A percentile compares a stretch with the other conserved stretches of the same genome.
These are phyloP conservation scores for Chloris gayana DNA, from an alignment of 176 grass and related monocot genomes.

Conservation along the genomic window DNA sequence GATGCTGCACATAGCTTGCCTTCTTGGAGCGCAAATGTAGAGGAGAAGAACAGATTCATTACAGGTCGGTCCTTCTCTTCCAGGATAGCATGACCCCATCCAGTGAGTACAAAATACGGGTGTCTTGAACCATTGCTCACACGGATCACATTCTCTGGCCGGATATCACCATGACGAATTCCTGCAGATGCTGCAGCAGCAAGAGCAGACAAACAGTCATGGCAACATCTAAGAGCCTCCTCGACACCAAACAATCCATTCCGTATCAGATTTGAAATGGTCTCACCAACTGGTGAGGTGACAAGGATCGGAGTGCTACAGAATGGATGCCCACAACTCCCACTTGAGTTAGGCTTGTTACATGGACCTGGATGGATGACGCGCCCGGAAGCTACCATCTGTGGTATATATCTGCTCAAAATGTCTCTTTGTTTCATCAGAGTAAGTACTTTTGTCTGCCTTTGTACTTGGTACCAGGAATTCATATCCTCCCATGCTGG, in stretches of 20 bases:
- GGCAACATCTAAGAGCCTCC: conserved; percentile 94
- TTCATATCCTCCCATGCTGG: conserved; percentile 95
- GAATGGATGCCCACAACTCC: conserved; percentile 82
- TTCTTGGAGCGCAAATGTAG: conserved; percentile 89
- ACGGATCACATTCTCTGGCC: conserved; percentile 86
- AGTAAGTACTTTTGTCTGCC: conserved; percentile 85
- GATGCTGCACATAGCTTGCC: conserved; percentile 92
- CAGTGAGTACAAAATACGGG: conserved; percentile 81
- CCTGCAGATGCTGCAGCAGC: conserved; percentile 72
- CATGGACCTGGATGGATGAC: conserved; percentile 73
- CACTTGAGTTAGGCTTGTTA: conserved; percentile 65
- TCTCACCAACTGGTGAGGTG: conserved; percentile 77
- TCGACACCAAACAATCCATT: conserved; percentile 91
- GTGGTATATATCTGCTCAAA: conserved; percentile 84
- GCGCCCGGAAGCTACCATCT: conserved; percentile 71
- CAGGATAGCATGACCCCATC: conserved; percentile 95
- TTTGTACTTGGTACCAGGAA: conserved; percentile 93
- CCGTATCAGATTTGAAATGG: conserved; percentile 76
- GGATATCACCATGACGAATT: conserved; percentile 83
- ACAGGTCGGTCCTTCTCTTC: conserved; percentile 85
- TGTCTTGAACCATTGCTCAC: conserved; percentile 62
- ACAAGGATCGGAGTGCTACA: conserved; percentile 89
- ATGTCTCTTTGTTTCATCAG: conserved; percentile 86
- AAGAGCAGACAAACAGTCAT: conserved; percentile 93
- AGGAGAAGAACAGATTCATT: conserved; percentile 96